phyloP scores from a whole-genome alignment of 441 rosid genomes.

The Eugenia klotzschiana region DNA sequence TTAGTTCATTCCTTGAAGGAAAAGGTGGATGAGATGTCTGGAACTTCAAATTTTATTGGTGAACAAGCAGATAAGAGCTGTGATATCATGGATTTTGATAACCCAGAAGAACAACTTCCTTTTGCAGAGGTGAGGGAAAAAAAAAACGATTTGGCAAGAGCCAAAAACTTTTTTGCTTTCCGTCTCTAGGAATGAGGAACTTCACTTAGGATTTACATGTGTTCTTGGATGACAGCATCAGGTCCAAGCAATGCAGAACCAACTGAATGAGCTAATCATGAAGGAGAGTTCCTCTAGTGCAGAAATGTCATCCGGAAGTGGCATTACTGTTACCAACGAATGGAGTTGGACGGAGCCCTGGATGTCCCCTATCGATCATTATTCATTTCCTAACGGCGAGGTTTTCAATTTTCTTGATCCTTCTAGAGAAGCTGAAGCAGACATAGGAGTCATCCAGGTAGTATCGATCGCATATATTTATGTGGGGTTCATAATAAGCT shows the following conservation, averaged over 20 bases:
- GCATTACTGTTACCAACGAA: not conserved
- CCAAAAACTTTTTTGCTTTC: not conserved
- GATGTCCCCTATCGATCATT: not conserved
- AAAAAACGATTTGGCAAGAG: not conserved
- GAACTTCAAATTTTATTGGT: not conserved
- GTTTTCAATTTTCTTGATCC: rapidly evolving
- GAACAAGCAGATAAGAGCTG: not conserved
- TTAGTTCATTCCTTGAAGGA: not conserved
- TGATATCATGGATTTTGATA: not conserved
- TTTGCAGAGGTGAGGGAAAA: not conserved
- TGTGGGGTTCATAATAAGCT: not conserved
- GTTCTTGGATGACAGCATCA: not conserved
- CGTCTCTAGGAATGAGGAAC: not conserved
- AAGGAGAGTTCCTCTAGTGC: not conserved
- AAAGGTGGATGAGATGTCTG: not conserved
- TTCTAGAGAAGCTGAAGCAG: not conserved
- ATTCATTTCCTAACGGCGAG: not conserved
- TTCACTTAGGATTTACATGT: not conserved
- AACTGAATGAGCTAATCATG: not conserved
- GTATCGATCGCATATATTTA: not conserved
- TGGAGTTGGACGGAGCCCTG: rapidly evolving
- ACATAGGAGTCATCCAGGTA: not conserved
- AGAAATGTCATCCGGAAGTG: not conserved
- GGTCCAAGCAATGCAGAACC: not conserved
- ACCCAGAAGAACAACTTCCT: not conserved